Base-by-base conservation (phyloP, 805 yeast genomes). In the Yamadazyma olivae region DNA sequence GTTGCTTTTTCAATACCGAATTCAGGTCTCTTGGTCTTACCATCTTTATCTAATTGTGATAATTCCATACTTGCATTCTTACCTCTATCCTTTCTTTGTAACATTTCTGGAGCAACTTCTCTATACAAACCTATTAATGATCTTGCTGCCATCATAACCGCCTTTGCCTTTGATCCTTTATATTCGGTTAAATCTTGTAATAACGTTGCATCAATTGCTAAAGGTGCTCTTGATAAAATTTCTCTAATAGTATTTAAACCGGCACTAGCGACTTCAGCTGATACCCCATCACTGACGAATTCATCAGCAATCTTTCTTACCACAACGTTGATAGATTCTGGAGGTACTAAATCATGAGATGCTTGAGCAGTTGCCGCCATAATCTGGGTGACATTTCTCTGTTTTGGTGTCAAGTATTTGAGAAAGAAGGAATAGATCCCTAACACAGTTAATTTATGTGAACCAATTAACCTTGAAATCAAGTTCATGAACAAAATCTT, bases 281-380 rank as follows among this genome's bases (percentile, higher is more conserved):
- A 89, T 26, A 93, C 99, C 72, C 99, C 99, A 55, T 93, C 98
- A 48, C 95, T 84, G 17, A 93, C 96, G 53, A 93, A 93, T 63
- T 93, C 99, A 62, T 93, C 95, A 1, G 99, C 98, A 46, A 93
- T 80, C 56, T 91, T 93, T 39, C 96, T 77, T 7, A 93, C 81
- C 48, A 93, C 79, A 33, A 82, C 81, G 30, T 74, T 68, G 41
- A 93, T 75, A 12, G 81, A 78, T 57, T 93, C 99, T 5, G 99
- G 99, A 17, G 99, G 99, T 6, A 93, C 96, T 52, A 93, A 70
- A 53, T 93, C 98, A 57, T 93, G 99, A 18, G 95, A 77, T 0
- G 98, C 88, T 68, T 93, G 99, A 0, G 99, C 99, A 32, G 86
- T 74, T 3, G 98, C 95, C 6, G 99, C 98, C 87, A 93, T 78